Conservation (phyloP, 805 yeast species). For the Metschnikowia orientalis region DNA sequence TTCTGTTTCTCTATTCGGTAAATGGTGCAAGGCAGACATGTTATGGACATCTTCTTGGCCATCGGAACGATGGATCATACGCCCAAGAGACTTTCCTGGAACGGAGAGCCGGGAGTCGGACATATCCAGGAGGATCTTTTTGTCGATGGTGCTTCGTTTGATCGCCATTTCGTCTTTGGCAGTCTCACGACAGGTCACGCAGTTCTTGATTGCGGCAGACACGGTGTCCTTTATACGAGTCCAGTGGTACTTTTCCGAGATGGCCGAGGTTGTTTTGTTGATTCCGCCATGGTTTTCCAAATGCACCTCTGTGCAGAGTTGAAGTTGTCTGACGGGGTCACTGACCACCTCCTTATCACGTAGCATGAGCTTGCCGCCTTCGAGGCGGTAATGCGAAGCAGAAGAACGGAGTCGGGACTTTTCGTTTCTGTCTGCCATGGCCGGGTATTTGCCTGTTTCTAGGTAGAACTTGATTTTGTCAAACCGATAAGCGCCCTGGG, state of each 20-base stretch:
- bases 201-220: constrained; percentile 68
- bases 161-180: constrained; percentile 20
- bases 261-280: constrained; percentile 74
- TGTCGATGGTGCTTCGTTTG: constrained; percentile 16
- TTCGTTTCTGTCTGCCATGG: constrained; percentile 73
- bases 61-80: constrained; percentile 12
- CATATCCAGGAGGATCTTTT: constrained; percentile 15
- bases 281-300: constrained; percentile 75
- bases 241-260: constrained; percentile 87
- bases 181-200: constrained; percentile 66
- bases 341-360: constrained; percentile 81
- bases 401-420: constrained; percentile 80
- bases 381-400: constrained; percentile 70
- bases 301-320: constrained; percentile 71
- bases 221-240: constrained; percentile 85
- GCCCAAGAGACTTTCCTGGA: constrained; percentile 1
- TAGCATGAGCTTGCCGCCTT: constrained; percentile 68
- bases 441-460: constrained; percentile 83
- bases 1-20: constrained; percentile 21
- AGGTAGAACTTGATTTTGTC: constrained; percentile 75
- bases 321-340: constrained; percentile 68
- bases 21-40: constrained; percentile 23
- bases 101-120: constrained; percentile 1
- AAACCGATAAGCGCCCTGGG: constrained; percentile 55
- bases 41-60: constrained; percentile 31